A percentile compares a stretch with the other conserved stretches of the same genome.
Conservation (phyloP, 257 asterid species). For the Solanum arcanum region DNA sequence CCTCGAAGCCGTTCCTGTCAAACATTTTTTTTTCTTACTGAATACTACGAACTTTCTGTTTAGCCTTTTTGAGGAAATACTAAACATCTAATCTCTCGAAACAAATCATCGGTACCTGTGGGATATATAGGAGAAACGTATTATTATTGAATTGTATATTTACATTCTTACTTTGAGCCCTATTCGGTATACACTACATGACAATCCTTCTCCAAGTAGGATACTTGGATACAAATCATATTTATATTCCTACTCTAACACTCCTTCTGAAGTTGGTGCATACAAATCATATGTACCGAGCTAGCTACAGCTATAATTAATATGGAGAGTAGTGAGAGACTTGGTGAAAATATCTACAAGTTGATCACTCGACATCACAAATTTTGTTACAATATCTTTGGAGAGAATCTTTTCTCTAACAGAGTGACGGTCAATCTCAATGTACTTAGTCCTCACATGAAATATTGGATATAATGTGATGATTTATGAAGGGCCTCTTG, state of each 20-base stretch:
- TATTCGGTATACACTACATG: not conserved
- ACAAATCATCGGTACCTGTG: not conserved
- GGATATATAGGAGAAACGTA: not conserved
- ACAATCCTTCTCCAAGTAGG: not conserved
- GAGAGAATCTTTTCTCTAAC: not conserved
- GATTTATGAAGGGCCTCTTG: not conserved
- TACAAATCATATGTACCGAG: not conserved
- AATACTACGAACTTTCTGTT: not conserved
- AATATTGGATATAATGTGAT: not conserved
- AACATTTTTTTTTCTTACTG: not conserved
- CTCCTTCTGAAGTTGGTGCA: not conserved
- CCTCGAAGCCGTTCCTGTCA: not conserved
- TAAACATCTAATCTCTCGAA: not conserved
- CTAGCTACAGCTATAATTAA: not conserved
- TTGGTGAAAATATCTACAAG: not conserved
- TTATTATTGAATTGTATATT: not conserved
- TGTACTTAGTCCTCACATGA: not conserved
- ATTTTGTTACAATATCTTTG: not conserved
- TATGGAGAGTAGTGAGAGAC: not conserved
- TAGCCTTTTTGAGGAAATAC: not conserved
- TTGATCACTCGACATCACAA: not conserved
- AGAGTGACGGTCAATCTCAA: not conserved
- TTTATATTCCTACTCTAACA: not conserved
- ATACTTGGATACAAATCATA: not conserved
- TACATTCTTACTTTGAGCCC: not conserved